Base-by-base conservation (phyloP, 371 early-diverging fungal genomes). In the Blakeslea trispora region DNA sequence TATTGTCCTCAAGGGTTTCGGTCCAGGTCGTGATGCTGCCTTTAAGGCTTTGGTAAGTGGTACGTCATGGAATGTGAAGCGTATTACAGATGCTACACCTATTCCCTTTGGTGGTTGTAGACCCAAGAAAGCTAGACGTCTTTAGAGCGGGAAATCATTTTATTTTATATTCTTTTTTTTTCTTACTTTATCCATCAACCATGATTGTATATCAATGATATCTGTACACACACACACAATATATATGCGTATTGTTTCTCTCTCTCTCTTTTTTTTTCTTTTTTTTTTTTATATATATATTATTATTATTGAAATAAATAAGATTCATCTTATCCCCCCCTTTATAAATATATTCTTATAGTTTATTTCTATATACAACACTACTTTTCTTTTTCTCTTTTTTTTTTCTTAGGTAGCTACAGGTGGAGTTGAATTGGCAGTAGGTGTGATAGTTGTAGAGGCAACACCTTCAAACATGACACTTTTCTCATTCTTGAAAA, bases 21-120 rank as follows among this genome's bases (percentile, higher is more conserved):
- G 97, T 5, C 88, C 93, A 0, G 97, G 96, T 15, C 73, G 96
- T 42, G 95, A 96, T 59, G 95, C 95, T 45, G 93, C 91, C 0
- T 95, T 90, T 78, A 86, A 91, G 66, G 95, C 96, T 10, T 65
- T 96, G 22, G 81, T 84, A 8, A 57, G 82, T 17, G 79, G 79
- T 24, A 17, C 57, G 24, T 37, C 48, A 53, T 95, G 94, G 94
- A 80, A 71, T 35, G 73, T 96, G 45, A 80, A 72, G 51, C 78
- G 90, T 41, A 80, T 97, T 40, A 83, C 89, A 14, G 97, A 97
- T 74, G 85, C 87, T 31, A 97, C 96, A 14, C 93, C 95, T n/a
- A 77, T 94, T 43, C 88, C 94, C 51, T 92, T 91, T 75, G 94
- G 90, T 61, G 97, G 97, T n/a, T 94, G 95, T 80, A 81, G 97